These are phyloP conservation scores for Candida anglica DNA, from an alignment of 805 yeast species.

Conservation along the genomic window DNA sequence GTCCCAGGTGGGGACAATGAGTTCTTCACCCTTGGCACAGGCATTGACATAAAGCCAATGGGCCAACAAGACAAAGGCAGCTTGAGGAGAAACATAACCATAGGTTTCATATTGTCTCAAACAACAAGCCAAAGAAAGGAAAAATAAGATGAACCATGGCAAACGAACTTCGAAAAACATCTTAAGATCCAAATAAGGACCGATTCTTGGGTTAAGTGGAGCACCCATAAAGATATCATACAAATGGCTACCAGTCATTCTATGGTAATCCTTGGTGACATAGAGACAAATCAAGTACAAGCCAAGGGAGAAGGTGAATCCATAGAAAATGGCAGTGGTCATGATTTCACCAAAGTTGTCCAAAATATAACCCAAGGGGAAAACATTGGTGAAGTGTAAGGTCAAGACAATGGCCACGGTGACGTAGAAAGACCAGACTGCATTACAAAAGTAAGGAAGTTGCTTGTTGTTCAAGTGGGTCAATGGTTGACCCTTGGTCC, in stretches of 20 bases:
- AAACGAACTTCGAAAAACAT: constrained; percentile 97
- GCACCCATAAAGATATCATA: constrained; percentile 98
- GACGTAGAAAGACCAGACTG: constrained; percentile 77
- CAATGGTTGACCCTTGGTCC: constrained; percentile 94
- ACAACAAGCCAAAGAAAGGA: constrained; percentile 69
- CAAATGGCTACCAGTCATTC: constrained; percentile 86
- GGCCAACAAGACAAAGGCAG: constrained; percentile 68
- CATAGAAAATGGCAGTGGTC: constrained; percentile 84
- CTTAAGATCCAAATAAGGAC: constrained; percentile 80
- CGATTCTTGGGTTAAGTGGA: constrained; percentile 92
- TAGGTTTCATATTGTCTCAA: constrained; percentile 77
- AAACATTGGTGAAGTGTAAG: constrained; percentile 71
- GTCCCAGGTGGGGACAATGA: constrained; percentile 98
- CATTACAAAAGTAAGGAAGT: constrained; percentile 91
- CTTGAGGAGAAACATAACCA: constrained; percentile 78
- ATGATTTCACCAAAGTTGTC: constrained; percentile 88
- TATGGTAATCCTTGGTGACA: constrained; percentile 72
- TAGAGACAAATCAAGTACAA: constrained; percentile 66
- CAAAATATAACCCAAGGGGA: constrained; percentile 69
- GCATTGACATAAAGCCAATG: constrained; percentile 96
- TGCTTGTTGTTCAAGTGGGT: constrained; percentile 75
- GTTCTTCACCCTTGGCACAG: constrained; percentile 95
- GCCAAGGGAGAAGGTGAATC: constrained; percentile 62
- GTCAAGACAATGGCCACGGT: constrained; percentile 53
- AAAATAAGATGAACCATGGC: constrained; percentile 91